Evolutionary conservation across 208 protist genomes (phyloP).

Genomic region (Leishmania braziliensis): DNA sequence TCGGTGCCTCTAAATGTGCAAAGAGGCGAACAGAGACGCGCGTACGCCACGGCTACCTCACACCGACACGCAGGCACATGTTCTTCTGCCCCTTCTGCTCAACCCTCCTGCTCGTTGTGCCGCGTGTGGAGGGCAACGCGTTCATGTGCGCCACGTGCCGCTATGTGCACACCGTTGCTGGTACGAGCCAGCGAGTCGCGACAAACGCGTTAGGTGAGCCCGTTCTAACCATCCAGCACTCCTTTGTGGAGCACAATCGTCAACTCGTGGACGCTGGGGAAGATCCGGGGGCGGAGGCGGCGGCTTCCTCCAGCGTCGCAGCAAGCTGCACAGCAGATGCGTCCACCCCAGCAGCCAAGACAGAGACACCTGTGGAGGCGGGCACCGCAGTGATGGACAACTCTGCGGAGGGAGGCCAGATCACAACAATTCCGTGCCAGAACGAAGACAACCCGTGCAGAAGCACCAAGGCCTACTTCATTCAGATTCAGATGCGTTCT

Average conservation of each 20-base stretch:
- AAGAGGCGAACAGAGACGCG: background rate
- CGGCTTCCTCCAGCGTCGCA: background rate
- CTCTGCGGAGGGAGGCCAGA: slow-evolving; percentile 72
- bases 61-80: slow-evolving; percentile 41
- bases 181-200: slow-evolving; percentile 27
- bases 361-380: background rate
- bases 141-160: slow-evolving; percentile 77
- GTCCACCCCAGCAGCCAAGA: background rate
- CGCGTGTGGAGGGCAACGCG: slow-evolving; percentile 35
- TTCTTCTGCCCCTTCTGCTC: slow-evolving; percentile 92
- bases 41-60: background rate
- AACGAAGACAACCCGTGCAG: slow-evolving; percentile 84
- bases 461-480: slow-evolving; percentile 90
- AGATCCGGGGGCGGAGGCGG: slow-evolving; percentile 12
- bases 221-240: slow-evolving; percentile 64
- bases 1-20: background rate
- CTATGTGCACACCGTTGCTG: slow-evolving; percentile 57
- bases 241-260: slow-evolving; percentile 58
- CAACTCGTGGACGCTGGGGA: slow-evolving; percentile 36
- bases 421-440: slow-evolving; percentile 83
- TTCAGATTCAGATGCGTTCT: slow-evolving; percentile 97
- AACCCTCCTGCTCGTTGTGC: slow-evolving; percentile 75
- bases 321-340: background rate
- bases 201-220: slow-evolving; percentile 54
- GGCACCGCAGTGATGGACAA: background rate